Evolutionary conservation across 2,329 filamentous ascomycete species (phyloP), one percentile per base, ranked within the genome.

Genomic region (Sclerotinia spermophila): DNA sequence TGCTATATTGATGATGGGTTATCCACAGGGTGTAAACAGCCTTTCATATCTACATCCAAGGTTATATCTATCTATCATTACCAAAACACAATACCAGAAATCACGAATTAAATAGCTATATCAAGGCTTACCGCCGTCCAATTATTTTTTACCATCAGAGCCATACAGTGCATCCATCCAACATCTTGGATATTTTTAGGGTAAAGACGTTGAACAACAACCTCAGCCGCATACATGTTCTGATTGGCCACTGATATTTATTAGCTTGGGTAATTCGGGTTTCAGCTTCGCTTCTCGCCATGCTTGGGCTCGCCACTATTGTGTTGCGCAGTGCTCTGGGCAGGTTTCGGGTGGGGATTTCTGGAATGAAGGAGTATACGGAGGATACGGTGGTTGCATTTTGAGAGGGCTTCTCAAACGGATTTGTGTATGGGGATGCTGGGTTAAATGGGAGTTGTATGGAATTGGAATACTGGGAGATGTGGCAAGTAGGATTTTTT

Each of bases 341-440:
- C 65, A 42, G 38, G 67, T 68, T 68, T 68, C 67, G 67, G 27
- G 51, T 55, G 33, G 33, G 58, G 60, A 24, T 65, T 11, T 69
- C 60, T 64, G 60, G 65, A 69, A 69, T 62, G 21, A 27, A 27
- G n/a, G 17, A 17, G 48, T 1, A 44, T 53, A 60, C 21, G 61
- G 48, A 67, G 44, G 33, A 21, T 40, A n/a, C 11, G 35, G 24
- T 5, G 24, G 19, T 56, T 42, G 44, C 19, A 58, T 17, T 35
- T 64, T 27, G 40, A 10, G 40, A 10, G 24, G 24, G 42, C 27
- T 53, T 56, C 64, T 42, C 11, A 42, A 42, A 51, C 44, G 17
- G 15, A n/a, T 17, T 27, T 48, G 42, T 53, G 60, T 64, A 10
- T 64, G 42, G 27, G 3, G n/a, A n/a, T n/a, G n/a, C n/a, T n/a